Evolutionary conservation across 2,329 filamentous ascomycete genomes (phyloP).

Genomic region (Trichophaea hybrida): DNA sequence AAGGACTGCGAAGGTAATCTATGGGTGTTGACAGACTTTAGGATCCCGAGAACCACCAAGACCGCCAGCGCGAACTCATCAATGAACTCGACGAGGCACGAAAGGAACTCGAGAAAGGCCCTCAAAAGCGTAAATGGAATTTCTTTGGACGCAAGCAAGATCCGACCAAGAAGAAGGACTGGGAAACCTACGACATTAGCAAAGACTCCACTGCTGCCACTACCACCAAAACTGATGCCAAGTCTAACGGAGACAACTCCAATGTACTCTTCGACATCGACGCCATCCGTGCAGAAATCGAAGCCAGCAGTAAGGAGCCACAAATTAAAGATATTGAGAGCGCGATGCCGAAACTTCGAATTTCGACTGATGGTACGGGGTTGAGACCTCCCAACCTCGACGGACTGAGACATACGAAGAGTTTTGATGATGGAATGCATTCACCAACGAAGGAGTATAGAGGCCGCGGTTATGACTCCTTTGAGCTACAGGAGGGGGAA

Average conservation of each 20-base stretch:
- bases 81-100: constrained; percentile 92
- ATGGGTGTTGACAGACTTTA: not conserved
- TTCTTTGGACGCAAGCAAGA: constrained; percentile 81
- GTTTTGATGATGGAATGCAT: not conserved
- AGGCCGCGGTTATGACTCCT: constrained; percentile 28
- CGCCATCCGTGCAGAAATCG: constrained; percentile 75
- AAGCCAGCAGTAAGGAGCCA: constrained; percentile 44
- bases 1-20: not conserved
- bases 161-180: constrained; percentile 39
- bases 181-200: constrained; percentile 41
- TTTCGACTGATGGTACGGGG: constrained; percentile 28
- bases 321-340: constrained; percentile 56
- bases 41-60: constrained; percentile 80
- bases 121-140: constrained; percentile 48
- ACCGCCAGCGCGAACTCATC: constrained; percentile 82
- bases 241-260: constrained; percentile 28
- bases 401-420: not conserved
- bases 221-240: constrained; percentile 12
- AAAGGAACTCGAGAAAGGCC: constrained; percentile 68
- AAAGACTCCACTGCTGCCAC: constrained; percentile 8
- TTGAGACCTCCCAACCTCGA: constrained; percentile 2
- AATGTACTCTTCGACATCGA: constrained; percentile 85
- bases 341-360: constrained; percentile 28
- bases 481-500: constrained; percentile 30
- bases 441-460: constrained; percentile 6